Conservation (phyloP, 345 rosid genomes). For the Aquilaria yunnanensis region DNA sequence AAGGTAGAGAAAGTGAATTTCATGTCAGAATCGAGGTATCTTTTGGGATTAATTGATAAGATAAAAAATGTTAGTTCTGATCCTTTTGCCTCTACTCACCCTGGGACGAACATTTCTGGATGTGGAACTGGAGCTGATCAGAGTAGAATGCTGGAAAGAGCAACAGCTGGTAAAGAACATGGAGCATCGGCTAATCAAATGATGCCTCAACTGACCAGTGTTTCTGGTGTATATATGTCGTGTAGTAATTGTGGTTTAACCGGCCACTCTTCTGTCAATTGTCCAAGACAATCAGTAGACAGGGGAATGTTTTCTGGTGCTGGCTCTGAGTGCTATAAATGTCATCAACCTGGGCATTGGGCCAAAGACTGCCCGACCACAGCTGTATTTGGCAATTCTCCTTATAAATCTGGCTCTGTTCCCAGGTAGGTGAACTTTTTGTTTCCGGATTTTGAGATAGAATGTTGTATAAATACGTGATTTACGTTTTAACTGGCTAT, state of each 20-base stretch:
- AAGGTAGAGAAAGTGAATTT: conserved; percentile 66
- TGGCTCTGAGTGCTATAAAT: conserved; percentile 40
- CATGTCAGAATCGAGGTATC: conserved; percentile 51
- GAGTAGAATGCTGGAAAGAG: conserved; percentile 25
- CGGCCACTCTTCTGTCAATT: conserved; percentile 62
- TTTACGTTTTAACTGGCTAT: too few relatives aligned
- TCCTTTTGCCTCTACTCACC: conserved; percentile 17
- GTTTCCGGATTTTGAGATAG: too few relatives aligned
- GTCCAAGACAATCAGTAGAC: conserved; percentile 29
- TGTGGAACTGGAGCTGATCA: conserved; percentile 30
- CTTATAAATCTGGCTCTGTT: too few relatives aligned
- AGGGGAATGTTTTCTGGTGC: conserved; percentile 23
- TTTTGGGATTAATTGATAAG: conserved; percentile 57
- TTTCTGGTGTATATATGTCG: conserved; percentile 12
- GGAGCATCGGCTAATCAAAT: conserved; percentile 35
- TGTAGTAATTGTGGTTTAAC: conserved; percentile 59
- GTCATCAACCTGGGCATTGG: conserved; percentile 66
- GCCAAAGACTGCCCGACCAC: conserved; percentile 48
- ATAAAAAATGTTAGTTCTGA: conserved; percentile 31
- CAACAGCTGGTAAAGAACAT: conserved; percentile 20
- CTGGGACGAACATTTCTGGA: conserved; percentile 19
- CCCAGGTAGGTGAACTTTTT: too few relatives aligned
- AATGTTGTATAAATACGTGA: too few relatives aligned
- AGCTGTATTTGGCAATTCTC: too few relatives aligned
- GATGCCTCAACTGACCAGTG: too few relatives aligned